Evolutionary conservation across 2,329 filamentous ascomycete genomes (phyloP), one percentile per base, ranked within the genome.

Genomic region (Xylariaceae sp.): DNA sequence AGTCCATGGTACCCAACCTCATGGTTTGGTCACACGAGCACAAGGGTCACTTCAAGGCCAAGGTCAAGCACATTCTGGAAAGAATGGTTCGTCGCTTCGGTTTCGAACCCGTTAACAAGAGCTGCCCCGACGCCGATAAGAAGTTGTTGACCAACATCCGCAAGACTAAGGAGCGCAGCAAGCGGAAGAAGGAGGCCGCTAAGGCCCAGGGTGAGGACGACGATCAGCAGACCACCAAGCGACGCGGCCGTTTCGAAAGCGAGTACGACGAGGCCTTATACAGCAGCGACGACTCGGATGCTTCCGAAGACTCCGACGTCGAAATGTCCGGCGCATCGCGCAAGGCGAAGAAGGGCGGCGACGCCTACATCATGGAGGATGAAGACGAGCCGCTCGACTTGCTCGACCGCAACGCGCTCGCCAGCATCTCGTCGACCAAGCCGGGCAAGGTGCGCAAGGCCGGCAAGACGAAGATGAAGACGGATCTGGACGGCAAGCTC

Each of bases 11-110:
- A 1, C 90, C 92, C 2, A 96, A 96, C 74, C 80, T 97, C 17
- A 90, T 97, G 80, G 86, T 92, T 48, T 99, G 94, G 93, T 92
- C 89, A 72, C 91, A 97, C 74, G 94, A 99, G 75, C 95, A 99
- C 80, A 97, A 97, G 78, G 92, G 92, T 10, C 92, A 96, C 72
- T 94, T 99, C 78, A 91, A 93, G 70, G 88, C 90, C 53, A 99
- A 97, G 79, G 92, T 99, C 67, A 97, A 97, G 84, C 92, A 97
- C 71, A 97, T 99, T 64, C 78, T 99, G 13, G 94, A 99, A 77
- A 86, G 94, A 55, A 91, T 97, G 82, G 88, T 97, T 18, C 86
- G 93, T 52, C 86, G 93, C 58, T 97, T 97, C 71, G 92, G 94
- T 52, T 88, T 89, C 51, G 88, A 93, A 1, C 75, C 85, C 35